phyloP scores from a whole-genome alignment of 257 asterid genomes.

The Jaltomata sinuosa region DNA sequence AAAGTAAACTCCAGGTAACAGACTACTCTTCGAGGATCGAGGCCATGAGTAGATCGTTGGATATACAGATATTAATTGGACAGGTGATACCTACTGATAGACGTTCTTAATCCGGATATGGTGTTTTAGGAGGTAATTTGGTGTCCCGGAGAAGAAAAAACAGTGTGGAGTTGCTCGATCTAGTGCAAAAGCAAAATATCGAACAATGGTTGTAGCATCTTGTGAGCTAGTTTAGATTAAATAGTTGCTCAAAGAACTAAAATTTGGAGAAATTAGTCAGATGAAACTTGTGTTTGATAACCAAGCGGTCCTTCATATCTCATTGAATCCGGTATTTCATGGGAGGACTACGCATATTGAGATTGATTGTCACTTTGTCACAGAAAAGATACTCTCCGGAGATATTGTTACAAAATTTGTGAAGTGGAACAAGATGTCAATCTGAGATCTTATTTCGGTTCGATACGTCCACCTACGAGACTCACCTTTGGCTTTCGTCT shows the following conservation, averaged over 20 bases:
- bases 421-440: too few relatives aligned
- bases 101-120: background rate
- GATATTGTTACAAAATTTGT: background rate
- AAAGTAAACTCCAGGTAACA: background rate
- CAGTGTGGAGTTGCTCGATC: background rate
- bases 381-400: background rate
- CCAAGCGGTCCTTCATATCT: background rate
- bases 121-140: background rate
- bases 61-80: background rate
- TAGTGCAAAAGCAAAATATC: background rate
- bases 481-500: too few relatives aligned
- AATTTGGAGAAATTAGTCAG: background rate
- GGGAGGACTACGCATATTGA: background rate
- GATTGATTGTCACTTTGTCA: background rate
- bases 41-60: background rate
- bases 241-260: background rate
- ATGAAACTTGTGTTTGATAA: background rate
- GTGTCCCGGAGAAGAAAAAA: background rate
- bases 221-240: background rate
- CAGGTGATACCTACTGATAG: background rate
- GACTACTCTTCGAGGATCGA: background rate
- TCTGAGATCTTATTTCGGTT: too few relatives aligned
- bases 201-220: background rate
- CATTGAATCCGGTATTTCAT: background rate
- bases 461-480: too few relatives aligned